Evolutionary conservation across 148 eudicot species (phyloP).

Genomic region (Chenopodium quinoa): DNA sequence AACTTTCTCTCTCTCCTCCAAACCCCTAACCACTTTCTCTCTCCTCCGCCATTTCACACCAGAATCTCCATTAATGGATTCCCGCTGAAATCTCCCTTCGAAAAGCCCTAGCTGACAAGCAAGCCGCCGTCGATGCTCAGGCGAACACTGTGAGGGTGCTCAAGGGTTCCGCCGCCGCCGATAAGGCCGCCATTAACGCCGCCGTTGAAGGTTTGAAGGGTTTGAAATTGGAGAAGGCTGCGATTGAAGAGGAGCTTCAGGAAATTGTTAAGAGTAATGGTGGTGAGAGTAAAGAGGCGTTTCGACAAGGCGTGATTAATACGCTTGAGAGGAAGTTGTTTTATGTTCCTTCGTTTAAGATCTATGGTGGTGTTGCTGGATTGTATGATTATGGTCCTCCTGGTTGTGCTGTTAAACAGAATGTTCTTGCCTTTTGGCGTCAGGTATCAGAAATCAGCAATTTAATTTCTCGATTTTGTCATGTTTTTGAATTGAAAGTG

Average conservation of each 20-base stretch:
- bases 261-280: conserved; percentile 25
- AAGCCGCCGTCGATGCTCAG: conserved; percentile 45
- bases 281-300: conserved; percentile 46
- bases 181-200: conserved; percentile 37
- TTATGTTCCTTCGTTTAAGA: conserved; percentile 81
- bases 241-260: conserved; percentile 31
- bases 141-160: conserved; percentile 39
- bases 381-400: conserved; percentile 93
- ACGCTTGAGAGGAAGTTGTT: conserved; percentile 85
- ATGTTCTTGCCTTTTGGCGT: conserved; percentile 94
- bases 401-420: conserved; percentile 89
- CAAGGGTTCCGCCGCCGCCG: conserved; percentile 32
- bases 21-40: background rate
- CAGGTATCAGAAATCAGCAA: conserved; percentile 39
- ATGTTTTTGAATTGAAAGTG: background rate
- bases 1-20: background rate
- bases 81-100: conserved; percentile 42
- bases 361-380: conserved; percentile 93
- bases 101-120: conserved; percentile 34
- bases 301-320: conserved; percentile 60
- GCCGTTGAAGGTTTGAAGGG: conserved; percentile 41
- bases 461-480: background rate
- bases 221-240: conserved; percentile 37
- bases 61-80: conserved; percentile 8
- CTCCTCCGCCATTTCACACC: background rate